Base-by-base conservation (phyloP, 2,329 filamentous ascomycete genomes). In the Penicillium sp. region DNA sequence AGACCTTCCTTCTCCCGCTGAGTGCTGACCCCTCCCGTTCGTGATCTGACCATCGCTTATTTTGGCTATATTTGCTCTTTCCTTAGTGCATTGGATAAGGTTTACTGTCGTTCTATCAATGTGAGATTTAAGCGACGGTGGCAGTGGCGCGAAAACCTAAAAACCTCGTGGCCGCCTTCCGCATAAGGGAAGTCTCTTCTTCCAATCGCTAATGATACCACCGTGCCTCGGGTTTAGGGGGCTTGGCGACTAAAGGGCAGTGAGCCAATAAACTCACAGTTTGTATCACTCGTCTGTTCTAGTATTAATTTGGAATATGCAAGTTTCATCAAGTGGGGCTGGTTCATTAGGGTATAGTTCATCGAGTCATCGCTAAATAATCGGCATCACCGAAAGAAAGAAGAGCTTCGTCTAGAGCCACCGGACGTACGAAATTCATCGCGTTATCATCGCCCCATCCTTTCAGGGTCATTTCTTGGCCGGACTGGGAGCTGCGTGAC, bases 381-480 rank as follows among this genome's bases (percentile, higher is more conserved):
- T 18, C n/a, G n/a, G 11, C 9, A 9, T 16, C 16, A 20, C 4
- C 16, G 22, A 27, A 42, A 42, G n/a, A 38, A 18, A 35, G 31
- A 16, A 14, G 24, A 13, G 22, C 39, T 8, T 42, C 22, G 39
- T 25, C 27, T 18, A 20, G 13, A 11, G 8, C 13, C 9, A 11
- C 18, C 35, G 2, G 10, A 36, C 3, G 7, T 20, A n/a, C 5
- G 3, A 38, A 20, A 11, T n/a, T 31, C 46, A 45, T 41, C 35
- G 20, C 47, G 46, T 44, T 28, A 50, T 36, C 50, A 42, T 47
- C 31, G 44, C 25, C 16, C 46, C 31, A 20, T 4, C 20, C 20
- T 22, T 22, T 22, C 20, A 22, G 20, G 20, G 20, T 22, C 20
- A 22, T 22, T 22, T 22, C 20, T 22, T 22, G 20, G 20, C 20